A percentile compares a stretch with the other conserved stretches of the same genome.
phyloP scores from a whole-genome alignment of 768 basidiomycete species.

The Mycena indigotica region DNA sequence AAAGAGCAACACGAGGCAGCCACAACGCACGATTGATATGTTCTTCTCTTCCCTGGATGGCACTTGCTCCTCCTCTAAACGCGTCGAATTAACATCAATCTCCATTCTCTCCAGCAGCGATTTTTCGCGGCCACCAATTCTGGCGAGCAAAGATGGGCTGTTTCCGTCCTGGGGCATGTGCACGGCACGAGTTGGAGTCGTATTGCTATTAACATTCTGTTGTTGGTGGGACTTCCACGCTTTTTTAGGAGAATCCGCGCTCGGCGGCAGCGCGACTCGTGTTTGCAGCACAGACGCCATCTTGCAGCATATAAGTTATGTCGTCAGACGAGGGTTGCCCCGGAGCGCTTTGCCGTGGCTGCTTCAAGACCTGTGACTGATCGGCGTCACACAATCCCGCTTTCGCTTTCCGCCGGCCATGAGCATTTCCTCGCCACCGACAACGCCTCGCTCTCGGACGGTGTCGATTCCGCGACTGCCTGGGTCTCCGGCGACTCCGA shows the following conservation, averaged over 20 bases:
- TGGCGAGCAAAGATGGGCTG: not conserved
- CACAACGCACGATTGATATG: not conserved
- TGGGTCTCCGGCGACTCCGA: conserved; percentile 45
- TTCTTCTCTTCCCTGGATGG: not conserved
- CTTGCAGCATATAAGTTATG: not conserved
- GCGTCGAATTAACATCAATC: not conserved
- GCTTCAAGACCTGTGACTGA: too few species aligned
- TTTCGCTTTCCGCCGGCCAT: conserved; percentile 7
- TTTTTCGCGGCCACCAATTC: not conserved
- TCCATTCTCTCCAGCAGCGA: not conserved
- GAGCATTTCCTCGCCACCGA: conserved; percentile 19
- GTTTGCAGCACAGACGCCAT: not conserved
- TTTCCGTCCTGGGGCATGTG: not conserved
- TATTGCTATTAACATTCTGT: not conserved
- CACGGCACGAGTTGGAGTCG: not conserved
- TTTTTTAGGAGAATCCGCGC: not conserved
- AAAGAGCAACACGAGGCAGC: not conserved
- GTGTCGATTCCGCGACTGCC: conserved; percentile 36
- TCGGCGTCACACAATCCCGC: not conserved
- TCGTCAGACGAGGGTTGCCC: not conserved
- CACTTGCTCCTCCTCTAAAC: not conserved
- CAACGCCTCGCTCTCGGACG: conserved; percentile 29
- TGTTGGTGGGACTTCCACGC: not conserved
- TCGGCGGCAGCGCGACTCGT: not conserved
- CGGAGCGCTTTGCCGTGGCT: too few species aligned